phyloP scores from a whole-genome alignment of 495 filamentous ascomycete species.

The Annulohypoxylon moriforme region DNA sequence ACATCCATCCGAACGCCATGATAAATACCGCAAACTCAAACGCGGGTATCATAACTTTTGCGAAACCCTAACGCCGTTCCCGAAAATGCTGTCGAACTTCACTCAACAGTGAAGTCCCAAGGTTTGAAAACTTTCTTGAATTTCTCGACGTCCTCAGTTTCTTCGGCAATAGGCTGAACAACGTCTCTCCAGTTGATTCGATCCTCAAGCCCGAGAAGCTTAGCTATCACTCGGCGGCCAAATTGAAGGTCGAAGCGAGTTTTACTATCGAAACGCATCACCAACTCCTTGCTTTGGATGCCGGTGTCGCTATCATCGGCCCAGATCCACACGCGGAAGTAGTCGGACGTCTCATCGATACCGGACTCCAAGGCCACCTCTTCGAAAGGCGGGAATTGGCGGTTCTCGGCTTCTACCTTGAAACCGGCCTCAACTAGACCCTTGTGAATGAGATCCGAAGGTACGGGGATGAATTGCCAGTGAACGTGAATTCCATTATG shows the following conservation, averaged over 20 bases:
- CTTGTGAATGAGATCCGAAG: constrained; percentile 68
- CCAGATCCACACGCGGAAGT: constrained; percentile 89
- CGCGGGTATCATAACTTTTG: constrained; percentile 47
- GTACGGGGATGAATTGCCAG: constrained; percentile 93
- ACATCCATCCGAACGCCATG: constrained; percentile 10
- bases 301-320: constrained; percentile 57
- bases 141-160: constrained; percentile 78
- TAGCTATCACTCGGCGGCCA: constrained; percentile 84
- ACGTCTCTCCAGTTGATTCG: constrained; percentile 85
- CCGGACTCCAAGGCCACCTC: constrained; percentile 49
- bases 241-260: constrained; percentile 70
- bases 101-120: constrained; percentile 77
- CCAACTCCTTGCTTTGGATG: constrained; percentile 59
- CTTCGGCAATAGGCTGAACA: constrained; percentile 78
- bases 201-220: constrained; percentile 80
- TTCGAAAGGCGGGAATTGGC: constrained; percentile 69
- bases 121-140: constrained; percentile 88
- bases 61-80: constrained; percentile 40
- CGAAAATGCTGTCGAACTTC: constrained; percentile 15
- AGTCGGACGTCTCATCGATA: constrained; percentile 69
- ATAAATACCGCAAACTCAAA: constrained; percentile 27
- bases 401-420: constrained; percentile 83
- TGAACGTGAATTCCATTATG: constrained; percentile 82
- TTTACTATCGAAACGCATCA: constrained; percentile 59
- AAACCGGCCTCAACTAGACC: constrained; percentile 85